Evolutionary conservation across 2,329 filamentous ascomycete species (phyloP), one percentile per base, ranked within the genome.

Genomic region (Periglandula ipomoeae): DNA sequence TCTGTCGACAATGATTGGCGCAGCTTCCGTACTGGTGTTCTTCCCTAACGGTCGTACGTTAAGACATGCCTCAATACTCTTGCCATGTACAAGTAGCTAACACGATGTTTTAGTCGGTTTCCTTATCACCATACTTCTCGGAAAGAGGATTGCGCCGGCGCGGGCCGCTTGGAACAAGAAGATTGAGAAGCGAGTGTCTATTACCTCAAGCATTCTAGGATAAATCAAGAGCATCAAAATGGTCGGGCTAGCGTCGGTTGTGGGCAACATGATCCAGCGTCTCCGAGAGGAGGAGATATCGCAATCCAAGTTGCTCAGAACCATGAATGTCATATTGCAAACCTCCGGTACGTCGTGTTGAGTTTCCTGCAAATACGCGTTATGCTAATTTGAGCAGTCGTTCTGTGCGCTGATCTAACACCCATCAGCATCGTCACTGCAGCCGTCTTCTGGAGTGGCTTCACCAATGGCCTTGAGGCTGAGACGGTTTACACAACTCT

Each of bases 11-110:
- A 20, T 48, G n/a, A 43, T 53, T n/a, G 50, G 50, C 6, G 30
- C n/a, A 3, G 48, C 52, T 11, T 44, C 44, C 17, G 48, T 51
- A 17, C 47, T 55, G 7, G 43, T 52, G 4, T 78, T 76, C 84
- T 89, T 89, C 49, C 87, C 87, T 2, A 81, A 84, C 51, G 87
- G 82, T n/a, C 47, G 56, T 48, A 35, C 40, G 42, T 48, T 26
- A n/a, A 8, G 44, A 32, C 30, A 8, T 32, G 8, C 30, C 8
- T 32, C 15, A 8, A 8, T 32, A 32, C n/a, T 35, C 27, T 30
- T 32, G 11, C 6, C 0, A 65, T 71, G 56, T 49, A 63, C 67
- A 61, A 17, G 8, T 15, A 1, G 69, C 63, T 0, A 69, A 59
- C 65, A 74, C 72, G 68, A 39, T 66, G n/a, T n/a, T n/a, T n/a